Percentiles rank a stretch among this genome's conserved stretches.
These are phyloP conservation scores for Thermoascus crustaceus DNA, from an alignment of 2,329 filamentous ascomycete genomes.

Conservation along the genomic window DNA sequence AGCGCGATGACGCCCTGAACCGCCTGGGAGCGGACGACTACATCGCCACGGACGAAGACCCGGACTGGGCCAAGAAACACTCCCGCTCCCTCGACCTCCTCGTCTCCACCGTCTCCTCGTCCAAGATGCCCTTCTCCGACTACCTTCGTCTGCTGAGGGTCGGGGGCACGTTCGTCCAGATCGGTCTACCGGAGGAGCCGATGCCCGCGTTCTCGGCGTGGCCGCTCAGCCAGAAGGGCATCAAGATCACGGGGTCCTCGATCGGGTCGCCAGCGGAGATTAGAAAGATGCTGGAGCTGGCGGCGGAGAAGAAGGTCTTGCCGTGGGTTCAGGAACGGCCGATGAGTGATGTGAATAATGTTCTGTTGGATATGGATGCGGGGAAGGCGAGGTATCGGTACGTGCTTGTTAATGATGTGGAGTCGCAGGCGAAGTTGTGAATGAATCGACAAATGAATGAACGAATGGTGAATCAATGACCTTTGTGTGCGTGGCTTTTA, in stretches of 20 bases:
- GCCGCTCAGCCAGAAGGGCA: conserved; percentile 50
- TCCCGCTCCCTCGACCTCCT: conserved; percentile 47
- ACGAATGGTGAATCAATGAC: too few relatives aligned
- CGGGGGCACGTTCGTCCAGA: conserved; percentile 56
- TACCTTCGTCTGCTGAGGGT: conserved; percentile 55
- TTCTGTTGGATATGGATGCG: conserved; percentile 37
- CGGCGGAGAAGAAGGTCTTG: conserved; percentile 33
- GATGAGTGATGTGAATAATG: conserved; percentile 37
- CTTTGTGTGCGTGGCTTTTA: too few relatives aligned
- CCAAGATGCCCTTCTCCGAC: conserved; percentile 54
- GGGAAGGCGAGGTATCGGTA: conserved; percentile 41
- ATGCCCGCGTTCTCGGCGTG: conserved; percentile 49
- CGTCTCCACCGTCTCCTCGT: conserved; percentile 49
- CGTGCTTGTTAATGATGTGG: conserved; percentile 35
- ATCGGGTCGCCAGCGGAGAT: conserved; percentile 39
- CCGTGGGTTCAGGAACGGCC: conserved; percentile 36
- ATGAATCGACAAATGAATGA: too few relatives aligned
- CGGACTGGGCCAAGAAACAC: conserved; percentile 45
- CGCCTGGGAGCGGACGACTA: conserved; percentile 47
- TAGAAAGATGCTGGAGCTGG: conserved; percentile 35
- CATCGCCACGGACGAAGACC: conserved; percentile 51
- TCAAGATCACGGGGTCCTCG: conserved; percentile 44
- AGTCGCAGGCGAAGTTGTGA: conserved; percentile 22
- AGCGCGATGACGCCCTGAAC: conserved; percentile 44
- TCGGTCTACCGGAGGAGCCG: conserved; percentile 57